Percentiles rank a stretch among this genome's conserved stretches.
These are phyloP conservation scores for Davidsoniella neocaledoniae DNA, from an alignment of 2,329 filamentous ascomycete species.

Conservation along the genomic window DNA sequence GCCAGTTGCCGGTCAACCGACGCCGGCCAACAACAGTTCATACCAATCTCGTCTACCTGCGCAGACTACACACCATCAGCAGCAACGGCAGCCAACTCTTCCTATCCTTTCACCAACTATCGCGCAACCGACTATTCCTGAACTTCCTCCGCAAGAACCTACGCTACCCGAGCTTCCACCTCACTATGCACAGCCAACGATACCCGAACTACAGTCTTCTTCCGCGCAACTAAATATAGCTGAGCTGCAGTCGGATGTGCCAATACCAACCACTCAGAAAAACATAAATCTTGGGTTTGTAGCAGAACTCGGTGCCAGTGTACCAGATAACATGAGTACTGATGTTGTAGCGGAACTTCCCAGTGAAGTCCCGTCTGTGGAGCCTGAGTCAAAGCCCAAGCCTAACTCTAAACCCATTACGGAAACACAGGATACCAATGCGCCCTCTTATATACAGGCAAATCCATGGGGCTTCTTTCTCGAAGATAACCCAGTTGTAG, in stretches of 20 bases:
- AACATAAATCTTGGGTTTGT: slow-evolving; percentile 1
- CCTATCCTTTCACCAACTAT: not conserved
- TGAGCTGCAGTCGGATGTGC: not conserved
- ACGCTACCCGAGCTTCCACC: too few species aligned
- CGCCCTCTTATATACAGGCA: not conserved
- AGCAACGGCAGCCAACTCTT: too few species aligned
- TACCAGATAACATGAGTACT: not conserved
- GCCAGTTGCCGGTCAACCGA: too few species aligned
- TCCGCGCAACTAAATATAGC: not conserved
- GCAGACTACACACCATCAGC: too few species aligned
- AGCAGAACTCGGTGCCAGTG: slow-evolving; percentile 7
- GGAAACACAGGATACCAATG: not conserved
- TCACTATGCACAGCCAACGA: not conserved
- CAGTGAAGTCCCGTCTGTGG: not conserved
- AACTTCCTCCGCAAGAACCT: not conserved
- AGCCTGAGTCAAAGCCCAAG: not conserved
- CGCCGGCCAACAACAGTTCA: not conserved
- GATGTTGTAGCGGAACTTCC: slow-evolving; percentile 9
- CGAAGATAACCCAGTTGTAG: slow-evolving; percentile 10
- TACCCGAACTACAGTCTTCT: not conserved
- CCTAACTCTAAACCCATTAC: not conserved
- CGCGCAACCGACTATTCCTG: not conserved
- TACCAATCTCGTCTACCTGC: not conserved
- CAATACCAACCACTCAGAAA: not conserved
- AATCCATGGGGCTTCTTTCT: slow-evolving; percentile 15